These are phyloP conservation scores for Immersiporthe knoxdaviesiana DNA, from an alignment of 2,329 filamentous ascomycete genomes.

Conservation along the genomic window DNA sequence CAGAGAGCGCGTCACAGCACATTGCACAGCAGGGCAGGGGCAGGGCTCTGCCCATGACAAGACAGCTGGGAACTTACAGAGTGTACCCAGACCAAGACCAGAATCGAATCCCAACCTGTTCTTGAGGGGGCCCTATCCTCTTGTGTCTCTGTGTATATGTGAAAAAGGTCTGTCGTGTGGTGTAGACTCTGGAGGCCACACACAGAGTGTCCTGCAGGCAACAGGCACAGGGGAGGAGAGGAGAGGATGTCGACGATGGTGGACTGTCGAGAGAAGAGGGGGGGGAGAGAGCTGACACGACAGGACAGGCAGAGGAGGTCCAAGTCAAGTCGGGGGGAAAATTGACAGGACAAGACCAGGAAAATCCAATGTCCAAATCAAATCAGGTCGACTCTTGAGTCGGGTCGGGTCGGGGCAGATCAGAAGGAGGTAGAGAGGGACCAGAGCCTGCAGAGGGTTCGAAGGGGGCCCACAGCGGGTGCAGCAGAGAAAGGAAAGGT, in stretches of 20 bases:
- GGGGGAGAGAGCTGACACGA: neutral
- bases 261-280: neutral
- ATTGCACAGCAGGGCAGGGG: neutral
- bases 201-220: neutral
- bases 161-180: neutral
- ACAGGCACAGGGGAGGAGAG: neutral
- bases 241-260: conserved; percentile 3
- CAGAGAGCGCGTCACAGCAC: neutral
- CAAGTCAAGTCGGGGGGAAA: neutral
- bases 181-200: conserved; percentile 4
- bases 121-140: neutral
- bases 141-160: neutral
- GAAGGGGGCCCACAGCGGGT: neutral
- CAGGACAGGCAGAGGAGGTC: neutral
- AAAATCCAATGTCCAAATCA: neutral
- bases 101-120: neutral
- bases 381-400: neutral
- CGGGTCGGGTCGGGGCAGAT: neutral
- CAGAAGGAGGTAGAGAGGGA: neutral
- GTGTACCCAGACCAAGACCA: neutral
- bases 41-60: neutral
- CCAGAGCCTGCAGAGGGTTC: neutral
- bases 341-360: neutral
- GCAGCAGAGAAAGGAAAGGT: conserved; percentile 4
- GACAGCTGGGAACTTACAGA: neutral